Base-by-base conservation (phyloP, 106 monocot genomes). In the Allium sativum region DNA sequence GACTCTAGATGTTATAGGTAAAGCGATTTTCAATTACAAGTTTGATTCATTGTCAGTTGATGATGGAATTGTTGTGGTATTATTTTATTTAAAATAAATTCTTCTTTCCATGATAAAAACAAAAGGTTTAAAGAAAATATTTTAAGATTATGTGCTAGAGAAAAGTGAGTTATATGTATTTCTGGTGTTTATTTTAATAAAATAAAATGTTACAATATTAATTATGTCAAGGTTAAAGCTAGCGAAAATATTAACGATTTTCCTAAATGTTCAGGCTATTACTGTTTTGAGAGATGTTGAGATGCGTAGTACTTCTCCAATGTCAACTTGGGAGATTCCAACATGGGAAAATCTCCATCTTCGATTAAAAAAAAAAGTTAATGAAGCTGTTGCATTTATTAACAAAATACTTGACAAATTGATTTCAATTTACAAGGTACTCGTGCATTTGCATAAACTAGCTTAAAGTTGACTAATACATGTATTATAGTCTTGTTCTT, bases 271-370 rank as follows among this genome's bases (percentile, higher is more conserved):
- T 62, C 47, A 98, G 96, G 87, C 96, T 64, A 91, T 98, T 58
- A 76, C 68, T 9, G 76, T 85, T 7, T 59, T 98, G 48, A 40
- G 87, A 18, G 96, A 98, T 82, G 84, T 91, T 52, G 96, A 98
- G 61, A 53, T 70, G 71, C 72, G 96, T 13, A 98, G 96, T 67
- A 82, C 79, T 58, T 84, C 96, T 59, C 87, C 80, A 18, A 88
- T 98, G 78, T 91, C 91, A 44, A 82, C 81, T 58, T 98, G 96
- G 96, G 80, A 98, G 62, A 91, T 98, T 72, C 96, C 96, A 20
- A 81, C 91, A 58, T 98, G 96, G 96, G 91, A 98, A 76, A 76
- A 98, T 69, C 78, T 98, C 31, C 91, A 91, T 44, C 96, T 91
- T 12, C 67, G 85, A n/a, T 53, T n/a, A n/a, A 91, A 98, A 58